Conservation (phyloP, 2,329 filamentous ascomycete species). For the Aureobasidium musti region DNA sequence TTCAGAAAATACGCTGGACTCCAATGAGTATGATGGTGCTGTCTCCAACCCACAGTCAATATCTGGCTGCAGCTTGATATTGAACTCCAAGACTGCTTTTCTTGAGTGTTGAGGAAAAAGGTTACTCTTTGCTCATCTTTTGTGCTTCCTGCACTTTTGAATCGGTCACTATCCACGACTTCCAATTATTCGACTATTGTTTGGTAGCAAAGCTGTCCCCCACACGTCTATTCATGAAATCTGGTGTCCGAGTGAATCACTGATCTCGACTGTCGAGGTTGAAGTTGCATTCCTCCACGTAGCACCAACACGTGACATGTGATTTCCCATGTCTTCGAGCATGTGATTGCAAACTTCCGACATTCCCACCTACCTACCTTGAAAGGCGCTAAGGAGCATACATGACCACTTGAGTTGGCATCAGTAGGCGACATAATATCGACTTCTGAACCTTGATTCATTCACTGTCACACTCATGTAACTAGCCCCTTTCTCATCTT, state of each 20-base stretch:
- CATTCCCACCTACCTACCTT: too few species aligned
- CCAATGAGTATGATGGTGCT: too few species aligned
- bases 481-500: too few species aligned
- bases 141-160: background rate
- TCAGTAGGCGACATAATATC: too few species aligned
- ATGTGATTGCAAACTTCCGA: background rate
- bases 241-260: background rate
- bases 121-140: background rate
- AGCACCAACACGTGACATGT: constrained; percentile 10
- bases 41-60: background rate
- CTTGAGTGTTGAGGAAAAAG: background rate
- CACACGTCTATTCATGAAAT: background rate
- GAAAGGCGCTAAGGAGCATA: too few species aligned
- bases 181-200: background rate
- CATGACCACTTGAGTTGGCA: too few species aligned
- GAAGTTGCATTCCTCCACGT: background rate
- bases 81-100: background rate
- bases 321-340: background rate
- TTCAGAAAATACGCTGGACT: too few species aligned
- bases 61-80: background rate
- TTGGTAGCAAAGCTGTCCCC: background rate
- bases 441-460: too few species aligned
- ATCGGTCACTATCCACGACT: background rate
- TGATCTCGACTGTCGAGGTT: too few species aligned
- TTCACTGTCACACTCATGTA: too few species aligned